phyloP scores from a whole-genome alignment of 371 early-diverging fungal genomes.

The Gilbertella persicaria region DNA sequence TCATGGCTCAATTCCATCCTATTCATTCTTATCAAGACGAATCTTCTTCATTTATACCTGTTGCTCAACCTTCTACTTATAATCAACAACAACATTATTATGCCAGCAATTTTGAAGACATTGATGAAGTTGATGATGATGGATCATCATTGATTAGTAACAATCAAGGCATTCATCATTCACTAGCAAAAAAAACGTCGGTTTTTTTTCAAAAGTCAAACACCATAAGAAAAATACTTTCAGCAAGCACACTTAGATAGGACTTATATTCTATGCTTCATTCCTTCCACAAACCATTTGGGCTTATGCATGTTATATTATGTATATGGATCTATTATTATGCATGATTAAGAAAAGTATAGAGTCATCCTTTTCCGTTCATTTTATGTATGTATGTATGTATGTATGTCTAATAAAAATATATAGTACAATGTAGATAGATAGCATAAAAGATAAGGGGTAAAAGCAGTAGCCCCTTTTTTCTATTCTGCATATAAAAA shows the following conservation, averaged over 20 bases:
- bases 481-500: no score
- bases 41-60: conserved; percentile 1
- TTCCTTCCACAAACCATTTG: not conserved
- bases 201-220: conserved; percentile 25
- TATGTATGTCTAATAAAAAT: no score
- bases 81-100: not conserved
- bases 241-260: conserved; percentile 28
- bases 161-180: conserved; percentile 3
- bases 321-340: not conserved
- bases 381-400: no score
- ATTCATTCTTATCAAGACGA: not conserved
- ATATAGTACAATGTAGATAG: no score
- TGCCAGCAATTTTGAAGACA: not conserved
- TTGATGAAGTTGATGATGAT: not conserved
- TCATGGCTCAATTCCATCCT: conserved; percentile 20
- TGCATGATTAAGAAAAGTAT: no score
- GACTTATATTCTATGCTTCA: not conserved
- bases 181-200: conserved; percentile 24
- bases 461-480: no score
- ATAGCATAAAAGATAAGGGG: no score
- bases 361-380: no score
- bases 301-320: not conserved
- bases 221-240: conserved; percentile 25
- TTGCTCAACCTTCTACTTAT: conserved; percentile 4
- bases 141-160: no score